A percentile compares a stretch with the other conserved stretches of the same genome.
Evolutionary conservation across 2,329 filamentous ascomycete genomes (phyloP).

Genomic region (Trichoderma sp.): DNA sequence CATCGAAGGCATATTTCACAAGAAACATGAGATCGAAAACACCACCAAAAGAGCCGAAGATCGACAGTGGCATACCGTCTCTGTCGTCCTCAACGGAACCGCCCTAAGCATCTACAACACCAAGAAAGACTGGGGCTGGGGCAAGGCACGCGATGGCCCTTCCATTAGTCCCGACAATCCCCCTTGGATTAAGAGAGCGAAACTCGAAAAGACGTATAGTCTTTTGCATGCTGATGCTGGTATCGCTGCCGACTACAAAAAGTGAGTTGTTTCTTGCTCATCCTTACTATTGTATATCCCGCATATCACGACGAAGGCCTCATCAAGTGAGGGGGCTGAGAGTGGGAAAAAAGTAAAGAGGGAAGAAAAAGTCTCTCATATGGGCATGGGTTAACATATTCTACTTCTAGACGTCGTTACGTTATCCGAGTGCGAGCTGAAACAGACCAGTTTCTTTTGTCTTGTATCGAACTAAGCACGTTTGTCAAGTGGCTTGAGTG

Average conservation of each 20-base stretch:
- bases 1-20: constrained; percentile 56
- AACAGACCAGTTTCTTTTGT: constrained; percentile 70
- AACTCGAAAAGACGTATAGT: constrained; percentile 65
- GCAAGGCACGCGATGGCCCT: constrained; percentile 47
- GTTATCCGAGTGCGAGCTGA: constrained; percentile 71
- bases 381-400: not conserved
- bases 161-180: constrained; percentile 50
- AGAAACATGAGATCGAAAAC: constrained; percentile 65
- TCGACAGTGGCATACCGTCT: constrained; percentile 63
- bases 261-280: constrained; percentile 44
- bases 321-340: not conserved
- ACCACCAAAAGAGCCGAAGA: constrained; percentile 61
- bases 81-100: constrained; percentile 65
- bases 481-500: constrained; percentile 69
- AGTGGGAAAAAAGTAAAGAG: not conserved
- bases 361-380: not conserved
- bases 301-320: not conserved
- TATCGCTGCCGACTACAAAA: constrained; percentile 69
- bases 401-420: constrained; percentile 50
- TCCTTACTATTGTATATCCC: not conserved
- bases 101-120: constrained; percentile 63
- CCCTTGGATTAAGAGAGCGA: constrained; percentile 52
- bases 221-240: constrained; percentile 74
- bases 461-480: constrained; percentile 61
- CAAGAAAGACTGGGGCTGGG: constrained; percentile 57